Evolutionary conservation across 345 rosid genomes (phyloP).

Genomic region (Limnanthes douglasii): DNA sequence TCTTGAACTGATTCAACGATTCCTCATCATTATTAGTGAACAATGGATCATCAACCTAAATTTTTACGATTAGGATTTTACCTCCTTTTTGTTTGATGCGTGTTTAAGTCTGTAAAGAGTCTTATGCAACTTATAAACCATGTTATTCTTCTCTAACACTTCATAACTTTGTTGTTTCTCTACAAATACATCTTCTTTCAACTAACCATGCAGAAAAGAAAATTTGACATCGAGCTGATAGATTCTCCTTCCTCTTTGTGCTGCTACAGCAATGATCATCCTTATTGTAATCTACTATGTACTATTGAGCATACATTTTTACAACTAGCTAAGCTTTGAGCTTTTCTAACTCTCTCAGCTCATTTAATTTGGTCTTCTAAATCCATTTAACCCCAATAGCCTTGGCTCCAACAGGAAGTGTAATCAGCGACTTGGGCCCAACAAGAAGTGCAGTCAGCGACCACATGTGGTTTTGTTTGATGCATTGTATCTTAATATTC

Average conservation of each 20-base stretch:
- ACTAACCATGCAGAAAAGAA: background rate
- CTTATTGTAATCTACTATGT: too few relatives aligned
- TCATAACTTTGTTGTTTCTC: conserved; percentile 2
- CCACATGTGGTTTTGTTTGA: too few relatives aligned
- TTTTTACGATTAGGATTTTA: background rate
- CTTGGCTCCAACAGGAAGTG: too few relatives aligned
- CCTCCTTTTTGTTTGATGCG: background rate
- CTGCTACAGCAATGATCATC: background rate
- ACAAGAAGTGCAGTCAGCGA: too few relatives aligned
- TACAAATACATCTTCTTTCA: background rate
- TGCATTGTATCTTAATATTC: too few relatives aligned
- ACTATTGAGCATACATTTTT: too few relatives aligned
- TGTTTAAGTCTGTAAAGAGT: background rate
- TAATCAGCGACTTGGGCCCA: too few relatives aligned
- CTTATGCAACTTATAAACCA: background rate
- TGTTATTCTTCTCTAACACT: background rate
- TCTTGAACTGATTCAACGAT: background rate
- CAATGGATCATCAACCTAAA: background rate
- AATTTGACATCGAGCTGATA: background rate
- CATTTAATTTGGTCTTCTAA: too few relatives aligned
- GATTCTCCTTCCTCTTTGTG: background rate
- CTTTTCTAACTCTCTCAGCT: too few relatives aligned
- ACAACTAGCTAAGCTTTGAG: too few relatives aligned
- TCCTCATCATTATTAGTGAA: background rate
- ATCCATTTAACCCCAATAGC: too few relatives aligned